A percentile compares a stretch with the other conserved stretches of the same genome.
Conservation (phyloP, 192 early-diverging fungal genomes). For the Tieghemiomyces parasiticus region DNA sequence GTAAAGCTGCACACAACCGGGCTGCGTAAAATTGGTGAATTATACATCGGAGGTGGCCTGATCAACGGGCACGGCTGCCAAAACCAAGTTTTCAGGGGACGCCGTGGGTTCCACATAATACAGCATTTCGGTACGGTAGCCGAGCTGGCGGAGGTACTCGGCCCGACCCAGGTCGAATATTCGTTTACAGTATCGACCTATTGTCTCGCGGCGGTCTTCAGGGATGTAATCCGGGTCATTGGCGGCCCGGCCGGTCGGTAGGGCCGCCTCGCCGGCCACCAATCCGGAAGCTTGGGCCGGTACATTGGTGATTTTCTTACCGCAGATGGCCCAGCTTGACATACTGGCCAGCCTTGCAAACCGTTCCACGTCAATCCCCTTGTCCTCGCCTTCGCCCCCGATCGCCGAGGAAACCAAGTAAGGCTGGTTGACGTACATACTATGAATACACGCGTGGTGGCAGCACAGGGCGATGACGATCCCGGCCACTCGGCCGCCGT, state of each 20-base stretch:
- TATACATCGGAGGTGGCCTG: neutral
- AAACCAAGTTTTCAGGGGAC: neutral
- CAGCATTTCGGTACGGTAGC: neutral
- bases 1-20: too few relatives aligned
- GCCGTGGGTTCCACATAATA: neutral
- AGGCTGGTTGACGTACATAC: slow-evolving; percentile 48
- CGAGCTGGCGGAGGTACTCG: slow-evolving; percentile 25
- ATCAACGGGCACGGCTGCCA: neutral
- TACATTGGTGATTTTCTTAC: too few relatives aligned
- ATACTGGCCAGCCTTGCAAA: slow-evolving; percentile 51
- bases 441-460: slow-evolving; percentile 63
- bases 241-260: too few relatives aligned
- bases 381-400: too few relatives aligned
- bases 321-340: slow-evolving; percentile 67
- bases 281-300: too few relatives aligned
- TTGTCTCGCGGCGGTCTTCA: slow-evolving; percentile 19
- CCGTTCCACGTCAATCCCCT: slow-evolving; percentile 30
- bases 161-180: slow-evolving; percentile 62
- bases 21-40: too few relatives aligned
- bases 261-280: too few relatives aligned
- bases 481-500: slow-evolving; percentile 37
- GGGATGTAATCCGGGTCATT: slow-evolving; percentile 14
- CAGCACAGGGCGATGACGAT: slow-evolving; percentile 83
- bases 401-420: slow-evolving; percentile 43
- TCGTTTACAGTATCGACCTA: slow-evolving; percentile 54